phyloP scores from a whole-genome alignment of 257 asterid genomes.

The Solanum lignicaule region DNA sequence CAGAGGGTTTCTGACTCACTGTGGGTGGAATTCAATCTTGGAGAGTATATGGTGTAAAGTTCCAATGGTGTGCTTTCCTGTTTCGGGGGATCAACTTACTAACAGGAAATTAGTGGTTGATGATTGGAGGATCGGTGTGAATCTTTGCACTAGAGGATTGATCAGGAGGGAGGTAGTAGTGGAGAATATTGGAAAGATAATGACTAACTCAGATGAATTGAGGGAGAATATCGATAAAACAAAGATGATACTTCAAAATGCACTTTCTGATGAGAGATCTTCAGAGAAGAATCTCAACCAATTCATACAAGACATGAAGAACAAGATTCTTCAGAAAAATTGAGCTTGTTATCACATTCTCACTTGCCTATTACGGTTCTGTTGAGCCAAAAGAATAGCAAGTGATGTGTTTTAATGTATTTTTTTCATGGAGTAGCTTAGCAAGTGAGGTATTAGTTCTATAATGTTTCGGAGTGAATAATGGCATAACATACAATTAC shows the following conservation, averaged over 20 bases:
- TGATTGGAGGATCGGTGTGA: slow-evolving; percentile 6
- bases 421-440: neutral
- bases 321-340: neutral
- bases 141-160: neutral
- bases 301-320: slow-evolving; percentile 1
- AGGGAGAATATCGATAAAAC: neutral
- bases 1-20: slow-evolving; percentile 2
- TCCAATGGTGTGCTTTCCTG: slow-evolving; percentile 5
- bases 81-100: neutral
- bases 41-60: slow-evolving; percentile 4
- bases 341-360: neutral
- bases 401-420: neutral
- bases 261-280: neutral
- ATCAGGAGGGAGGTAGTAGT: neutral
- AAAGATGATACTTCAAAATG: neutral
- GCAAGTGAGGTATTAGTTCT: neutral
- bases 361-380: neutral
- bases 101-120: slow-evolving; percentile 1
- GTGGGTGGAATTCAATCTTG: slow-evolving; percentile 9
- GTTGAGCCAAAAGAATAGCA: neutral
- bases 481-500: neutral
- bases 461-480: neutral
- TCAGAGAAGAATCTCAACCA: neutral
- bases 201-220: neutral
- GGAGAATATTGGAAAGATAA: neutral